phyloP scores from a whole-genome alignment of 768 basidiomycete species.

The Brasilioporus rufonigricans region DNA sequence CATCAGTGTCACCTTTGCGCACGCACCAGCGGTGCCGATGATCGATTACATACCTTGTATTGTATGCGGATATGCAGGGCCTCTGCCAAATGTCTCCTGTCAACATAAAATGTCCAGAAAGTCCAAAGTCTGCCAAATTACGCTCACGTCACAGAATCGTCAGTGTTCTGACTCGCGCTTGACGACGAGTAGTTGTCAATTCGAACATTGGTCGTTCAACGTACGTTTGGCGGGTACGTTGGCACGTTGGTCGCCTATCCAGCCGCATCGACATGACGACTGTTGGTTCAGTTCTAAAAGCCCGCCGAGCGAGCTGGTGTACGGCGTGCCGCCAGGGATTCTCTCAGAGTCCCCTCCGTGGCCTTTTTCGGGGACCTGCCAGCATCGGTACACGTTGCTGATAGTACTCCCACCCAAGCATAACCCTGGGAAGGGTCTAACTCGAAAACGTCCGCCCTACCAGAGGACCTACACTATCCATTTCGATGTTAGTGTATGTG shows the following conservation, averaged over 20 bases:
- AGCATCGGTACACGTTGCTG: neutral
- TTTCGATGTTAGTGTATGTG: constrained; percentile 1
- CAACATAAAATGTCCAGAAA: no score
- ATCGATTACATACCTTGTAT: no score
- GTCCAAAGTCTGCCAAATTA: neutral
- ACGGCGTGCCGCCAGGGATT: neutral
- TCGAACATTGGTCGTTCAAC: neutral
- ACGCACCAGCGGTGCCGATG: no score
- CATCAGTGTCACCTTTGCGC: neutral
- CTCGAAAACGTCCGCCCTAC: neutral
- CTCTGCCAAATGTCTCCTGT: no score
- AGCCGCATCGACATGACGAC: neutral
- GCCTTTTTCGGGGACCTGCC: constrained; percentile 4
- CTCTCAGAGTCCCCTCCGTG: neutral
- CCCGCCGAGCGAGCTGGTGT: neutral
- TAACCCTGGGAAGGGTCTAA: constrained; percentile 7
- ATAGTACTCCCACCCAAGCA: neutral
- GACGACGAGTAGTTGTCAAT: constrained; percentile 2
- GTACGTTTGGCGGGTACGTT: neutral
- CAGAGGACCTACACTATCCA: neutral
- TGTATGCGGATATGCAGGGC: no score
- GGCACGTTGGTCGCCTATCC: neutral
- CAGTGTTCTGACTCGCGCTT: neutral
- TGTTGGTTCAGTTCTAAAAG: neutral
- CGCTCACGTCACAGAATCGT: neutral